These are phyloP conservation scores for Elaeagnus macrophylla DNA, from an alignment of 306 rosid genomes.

Conservation along the genomic window DNA sequence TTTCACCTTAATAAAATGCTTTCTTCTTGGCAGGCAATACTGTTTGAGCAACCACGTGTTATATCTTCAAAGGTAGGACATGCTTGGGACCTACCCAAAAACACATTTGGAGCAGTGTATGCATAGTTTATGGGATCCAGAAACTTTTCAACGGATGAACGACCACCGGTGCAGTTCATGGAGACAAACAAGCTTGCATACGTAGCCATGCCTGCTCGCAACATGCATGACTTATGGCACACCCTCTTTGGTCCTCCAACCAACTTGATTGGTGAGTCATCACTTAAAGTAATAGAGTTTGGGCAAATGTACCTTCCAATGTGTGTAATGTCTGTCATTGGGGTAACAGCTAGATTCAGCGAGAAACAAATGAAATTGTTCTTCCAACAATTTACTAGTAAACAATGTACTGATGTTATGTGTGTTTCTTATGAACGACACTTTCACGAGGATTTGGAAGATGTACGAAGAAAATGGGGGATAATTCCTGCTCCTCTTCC, in stretches of 20 bases:
- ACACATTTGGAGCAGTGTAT: conserved; percentile 85
- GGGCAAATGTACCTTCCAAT: conserved; percentile 85
- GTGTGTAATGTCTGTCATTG: too few relatives aligned
- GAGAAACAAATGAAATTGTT: conserved; percentile 69
- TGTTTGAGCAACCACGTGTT: conserved; percentile 67
- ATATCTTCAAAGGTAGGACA: conserved; percentile 62
- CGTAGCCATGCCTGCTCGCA: conserved; percentile 82
- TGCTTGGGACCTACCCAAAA: conserved; percentile 74
- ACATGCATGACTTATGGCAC: conserved; percentile 96
- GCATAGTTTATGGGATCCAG: conserved; percentile 95
- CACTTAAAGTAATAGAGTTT: conserved; percentile 81
- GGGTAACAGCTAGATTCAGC: conserved; percentile 61
- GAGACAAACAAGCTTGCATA: conserved; percentile 75
- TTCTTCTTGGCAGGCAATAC: conserved; percentile 39
- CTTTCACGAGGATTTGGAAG: conserved; percentile 74
- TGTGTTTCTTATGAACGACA: conserved; percentile 74
- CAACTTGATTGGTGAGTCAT: conserved; percentile 83
- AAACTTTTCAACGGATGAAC: conserved; percentile 87
- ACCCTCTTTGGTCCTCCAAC: conserved; percentile 79
- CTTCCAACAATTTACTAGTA: conserved; percentile 72
- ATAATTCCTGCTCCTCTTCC: conserved; percentile 58
- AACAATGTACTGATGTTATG: conserved; percentile 76
- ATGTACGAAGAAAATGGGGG: conserved; percentile 62
- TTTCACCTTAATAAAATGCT: too few relatives aligned
- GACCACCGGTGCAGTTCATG: conserved; percentile 90